Percentiles rank a stretch among this genome's conserved stretches.
phyloP scores from a whole-genome alignment of 345 rosid species.

The Luvunga scandens region DNA sequence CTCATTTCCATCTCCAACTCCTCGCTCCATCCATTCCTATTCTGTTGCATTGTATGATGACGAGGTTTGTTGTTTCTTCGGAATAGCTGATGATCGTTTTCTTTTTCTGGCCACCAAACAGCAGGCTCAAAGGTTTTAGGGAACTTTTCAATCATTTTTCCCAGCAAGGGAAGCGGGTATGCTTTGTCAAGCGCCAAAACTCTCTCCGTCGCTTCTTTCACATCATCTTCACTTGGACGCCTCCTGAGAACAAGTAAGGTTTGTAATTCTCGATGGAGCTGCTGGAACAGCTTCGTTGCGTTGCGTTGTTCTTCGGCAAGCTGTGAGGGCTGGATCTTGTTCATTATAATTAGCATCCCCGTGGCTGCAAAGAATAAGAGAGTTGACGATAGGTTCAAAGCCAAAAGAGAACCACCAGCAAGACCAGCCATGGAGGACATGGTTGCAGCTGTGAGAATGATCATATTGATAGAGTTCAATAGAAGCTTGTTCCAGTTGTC shows the following conservation, averaged over 20 bases:
- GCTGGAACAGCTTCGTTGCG: constrained; percentile 40
- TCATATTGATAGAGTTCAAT: constrained; percentile 65
- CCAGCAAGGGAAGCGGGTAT: constrained; percentile 33
- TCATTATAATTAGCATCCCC: constrained; percentile 40
- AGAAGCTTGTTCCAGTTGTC: constrained; percentile 64
- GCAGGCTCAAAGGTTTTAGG: constrained; percentile 27
- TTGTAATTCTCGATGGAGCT: constrained; percentile 29
- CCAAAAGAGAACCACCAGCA: constrained; percentile 27
- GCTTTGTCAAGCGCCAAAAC: constrained; percentile 31
- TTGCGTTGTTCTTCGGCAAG: constrained; percentile 58
- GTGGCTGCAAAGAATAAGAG: constrained; percentile 43
- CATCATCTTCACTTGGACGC: constrained; percentile 9
- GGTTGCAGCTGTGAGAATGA: constrained; percentile 55
- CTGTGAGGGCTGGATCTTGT: constrained; percentile 62
- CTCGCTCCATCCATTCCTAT: constrained; percentile 31
- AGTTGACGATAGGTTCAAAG: constrained; percentile 44
- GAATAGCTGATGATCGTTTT: not conserved
- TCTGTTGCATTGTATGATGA: not conserved
- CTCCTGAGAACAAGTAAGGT: constrained; percentile 11
- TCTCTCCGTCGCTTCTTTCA: constrained; percentile 18
- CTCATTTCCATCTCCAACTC: constrained; percentile 41
- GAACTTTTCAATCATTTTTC: constrained; percentile 31
- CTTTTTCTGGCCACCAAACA: constrained; percentile 26
- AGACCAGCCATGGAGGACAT: constrained; percentile 41
- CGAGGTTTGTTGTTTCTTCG: not conserved